phyloP scores from a whole-genome alignment of 345 rosid species.

The Pelargonium nanum region DNA sequence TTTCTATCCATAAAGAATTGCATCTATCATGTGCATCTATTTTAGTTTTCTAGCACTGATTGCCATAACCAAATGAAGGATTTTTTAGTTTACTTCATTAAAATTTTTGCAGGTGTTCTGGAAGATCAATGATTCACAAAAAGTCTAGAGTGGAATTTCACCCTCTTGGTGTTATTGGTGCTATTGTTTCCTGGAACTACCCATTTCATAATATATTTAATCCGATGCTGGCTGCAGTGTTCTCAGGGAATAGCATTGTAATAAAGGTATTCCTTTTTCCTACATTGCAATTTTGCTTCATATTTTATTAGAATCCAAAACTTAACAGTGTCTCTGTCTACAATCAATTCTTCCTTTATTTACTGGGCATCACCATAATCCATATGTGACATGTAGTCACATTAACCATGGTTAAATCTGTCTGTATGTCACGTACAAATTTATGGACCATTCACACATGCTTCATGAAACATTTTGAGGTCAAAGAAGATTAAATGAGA shows the following conservation, averaged over 20 bases:
- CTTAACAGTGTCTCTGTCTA: conserved; percentile 1
- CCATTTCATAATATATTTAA: conserved; percentile 98
- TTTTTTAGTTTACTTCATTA: conserved; percentile 5
- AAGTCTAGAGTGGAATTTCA: conserved; percentile 80
- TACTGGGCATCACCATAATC: not conserved
- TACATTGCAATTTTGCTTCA: not conserved
- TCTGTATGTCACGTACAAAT: too few species aligned
- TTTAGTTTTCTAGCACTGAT: not conserved
- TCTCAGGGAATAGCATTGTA: conserved; percentile 90
- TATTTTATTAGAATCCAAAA: conserved; percentile 2
- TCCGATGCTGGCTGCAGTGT: conserved; percentile 95
- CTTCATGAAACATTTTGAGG: not conserved
- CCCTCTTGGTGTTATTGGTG: conserved; percentile 93
- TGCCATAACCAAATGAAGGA: not conserved
- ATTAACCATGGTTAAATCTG: too few species aligned
- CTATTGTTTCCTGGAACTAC: conserved; percentile 98
- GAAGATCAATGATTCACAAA: conserved; percentile 95
- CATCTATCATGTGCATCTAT: not conserved
- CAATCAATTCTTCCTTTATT: not conserved
- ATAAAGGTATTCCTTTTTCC: conserved; percentile 45
- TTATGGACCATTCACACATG: not conserved
- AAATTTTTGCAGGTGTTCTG: conserved; percentile 54
- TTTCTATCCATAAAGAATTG: not conserved
- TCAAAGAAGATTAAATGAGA: not conserved
- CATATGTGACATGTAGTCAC: too few species aligned